Percentiles rank a stretch among this genome's conserved stretches.
Evolutionary conservation across 2,329 filamentous ascomycete genomes (phyloP).

Genomic region (Aspergillus hortae): DNA sequence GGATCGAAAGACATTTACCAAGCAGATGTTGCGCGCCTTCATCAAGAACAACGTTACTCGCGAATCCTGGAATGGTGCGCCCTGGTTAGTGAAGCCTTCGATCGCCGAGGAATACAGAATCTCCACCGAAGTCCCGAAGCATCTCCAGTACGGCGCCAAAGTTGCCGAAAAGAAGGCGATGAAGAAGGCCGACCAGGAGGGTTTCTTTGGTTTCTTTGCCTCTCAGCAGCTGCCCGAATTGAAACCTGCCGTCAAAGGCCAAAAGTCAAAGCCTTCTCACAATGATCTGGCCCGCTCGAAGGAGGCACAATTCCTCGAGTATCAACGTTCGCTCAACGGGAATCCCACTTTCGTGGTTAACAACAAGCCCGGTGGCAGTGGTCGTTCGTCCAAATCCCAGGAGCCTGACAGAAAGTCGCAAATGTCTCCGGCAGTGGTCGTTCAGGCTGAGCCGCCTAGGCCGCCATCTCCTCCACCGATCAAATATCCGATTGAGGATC

Average conservation of each 20-base stretch:
- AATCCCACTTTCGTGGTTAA: slow-evolving; percentile 40
- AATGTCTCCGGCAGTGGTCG: slow-evolving; percentile 34
- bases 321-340: slow-evolving; percentile 43
- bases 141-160: slow-evolving; percentile 78
- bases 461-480: slow-evolving; percentile 70
- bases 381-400: slow-evolving; percentile 27
- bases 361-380: slow-evolving; percentile 26
- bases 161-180: slow-evolving; percentile 72
- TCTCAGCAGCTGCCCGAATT: slow-evolving; percentile 64
- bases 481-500: slow-evolving; percentile 94
- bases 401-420: slow-evolving; percentile 33
- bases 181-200: slow-evolving; percentile 53
- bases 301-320: slow-evolving; percentile 48
- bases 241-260: slow-evolving; percentile 68
- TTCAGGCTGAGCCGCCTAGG: slow-evolving; percentile 48
- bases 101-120: slow-evolving; percentile 83
- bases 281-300: slow-evolving; percentile 47
- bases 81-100: slow-evolving; percentile 88
- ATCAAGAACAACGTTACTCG: slow-evolving; percentile 91
- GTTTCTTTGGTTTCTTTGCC: slow-evolving; percentile 50
- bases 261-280: slow-evolving; percentile 55
- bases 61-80: slow-evolving; percentile 92
- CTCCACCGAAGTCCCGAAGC: slow-evolving; percentile 76
- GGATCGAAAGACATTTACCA: slow-evolving; percentile 89
- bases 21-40: slow-evolving; percentile 87